Conservation (phyloP, 768 basidiomycete genomes). For the Grammothele lineata region DNA sequence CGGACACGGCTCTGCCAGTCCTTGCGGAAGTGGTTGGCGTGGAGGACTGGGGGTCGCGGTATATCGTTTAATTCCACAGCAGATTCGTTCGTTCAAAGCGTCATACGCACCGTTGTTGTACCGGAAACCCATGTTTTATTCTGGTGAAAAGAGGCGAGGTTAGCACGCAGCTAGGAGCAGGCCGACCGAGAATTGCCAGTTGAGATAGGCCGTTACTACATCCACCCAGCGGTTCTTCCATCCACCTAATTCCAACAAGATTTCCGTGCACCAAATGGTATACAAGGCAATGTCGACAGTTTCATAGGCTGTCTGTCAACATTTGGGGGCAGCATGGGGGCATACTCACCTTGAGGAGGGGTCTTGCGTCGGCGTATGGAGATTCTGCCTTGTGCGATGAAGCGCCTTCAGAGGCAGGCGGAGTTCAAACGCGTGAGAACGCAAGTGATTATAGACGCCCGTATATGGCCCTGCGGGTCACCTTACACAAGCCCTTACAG, state of each 20-base stretch:
- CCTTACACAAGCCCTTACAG: no score
- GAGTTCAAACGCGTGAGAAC: slow-evolving; percentile 16
- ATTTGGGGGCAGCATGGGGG: slow-evolving; percentile 17
- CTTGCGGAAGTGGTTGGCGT: slow-evolving; percentile 95
- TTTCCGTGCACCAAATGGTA: slow-evolving; percentile 10
- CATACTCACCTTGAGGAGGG: slow-evolving; percentile 33
- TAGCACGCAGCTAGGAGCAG: slow-evolving; percentile 14
- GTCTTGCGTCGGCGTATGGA: slow-evolving; percentile 26
- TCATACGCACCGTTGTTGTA: slow-evolving; percentile 69
- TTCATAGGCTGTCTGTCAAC: slow-evolving; percentile 19
- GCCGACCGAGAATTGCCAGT: slow-evolving; percentile 7
- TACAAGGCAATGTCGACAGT: slow-evolving; percentile 5
- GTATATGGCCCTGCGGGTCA: no score
- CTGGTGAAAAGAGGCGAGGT: slow-evolving; percentile 27
- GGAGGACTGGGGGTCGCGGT: slow-evolving; percentile 58
- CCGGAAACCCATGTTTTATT: slow-evolving; percentile 68
- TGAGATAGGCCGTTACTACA: slow-evolving; percentile 19
- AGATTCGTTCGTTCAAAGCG: slow-evolving; percentile 2
- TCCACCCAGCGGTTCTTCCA: slow-evolving; percentile 20
- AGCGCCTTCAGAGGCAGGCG: slow-evolving; percentile 11
- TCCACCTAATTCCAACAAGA: slow-evolving; percentile 21
- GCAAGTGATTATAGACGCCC: no score
- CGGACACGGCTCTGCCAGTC: slow-evolving; percentile 97
- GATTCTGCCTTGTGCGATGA: slow-evolving; percentile 11
- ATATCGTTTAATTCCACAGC: no score